Conservation (phyloP, 2,329 filamentous ascomycete genomes). For the Penicillium expansum region DNA sequence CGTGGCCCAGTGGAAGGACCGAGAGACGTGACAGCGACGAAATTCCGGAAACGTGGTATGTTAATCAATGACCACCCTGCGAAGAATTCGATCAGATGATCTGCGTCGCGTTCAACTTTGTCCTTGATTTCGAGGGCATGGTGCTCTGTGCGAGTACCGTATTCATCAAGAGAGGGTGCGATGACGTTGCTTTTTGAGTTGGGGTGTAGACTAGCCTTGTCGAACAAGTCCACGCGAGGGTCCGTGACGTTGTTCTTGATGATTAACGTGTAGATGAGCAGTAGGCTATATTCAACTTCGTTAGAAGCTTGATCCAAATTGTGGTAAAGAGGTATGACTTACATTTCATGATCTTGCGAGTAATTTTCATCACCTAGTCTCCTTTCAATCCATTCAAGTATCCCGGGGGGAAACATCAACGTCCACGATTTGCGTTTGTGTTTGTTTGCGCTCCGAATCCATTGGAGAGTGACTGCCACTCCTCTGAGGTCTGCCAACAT, state of each 20-base stretch:
- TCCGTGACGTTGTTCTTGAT: slow-evolving; percentile 24
- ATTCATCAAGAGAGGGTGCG: slow-evolving; percentile 29
- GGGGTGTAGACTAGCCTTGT: slow-evolving; percentile 21
- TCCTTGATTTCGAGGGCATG: slow-evolving; percentile 23
- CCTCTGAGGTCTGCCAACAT: slow-evolving; percentile 29
- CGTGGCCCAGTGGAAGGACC: background rate
- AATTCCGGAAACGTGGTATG: slow-evolving; percentile 32
- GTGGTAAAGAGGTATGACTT: background rate
- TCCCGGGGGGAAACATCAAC: slow-evolving; percentile 39
- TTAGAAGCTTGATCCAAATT: background rate
- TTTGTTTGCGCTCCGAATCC: slow-evolving; percentile 32
- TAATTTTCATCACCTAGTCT: slow-evolving; percentile 18
- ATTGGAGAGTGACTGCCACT: slow-evolving; percentile 35
- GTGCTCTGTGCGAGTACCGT: slow-evolving; percentile 28
- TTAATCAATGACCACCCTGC: slow-evolving; percentile 39
- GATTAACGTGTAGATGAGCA: slow-evolving; percentile 21
- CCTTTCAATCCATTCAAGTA: slow-evolving; percentile 35
- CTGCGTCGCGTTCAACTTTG: slow-evolving; percentile 31
- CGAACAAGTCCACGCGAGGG: slow-evolving; percentile 7
- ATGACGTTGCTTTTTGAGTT: slow-evolving; percentile 28
- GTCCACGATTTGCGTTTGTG: slow-evolving; percentile 35
- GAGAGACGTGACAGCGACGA: slow-evolving; percentile 26
- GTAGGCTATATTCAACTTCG: slow-evolving; percentile 2
- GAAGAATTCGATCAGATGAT: slow-evolving; percentile 41
- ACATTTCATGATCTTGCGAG: slow-evolving; percentile 4